Evolutionary conservation across 2,329 filamentous ascomycete species (phyloP), one percentile per base, ranked within the genome.

Genomic region (Thielaviopsis cerberus): DNA sequence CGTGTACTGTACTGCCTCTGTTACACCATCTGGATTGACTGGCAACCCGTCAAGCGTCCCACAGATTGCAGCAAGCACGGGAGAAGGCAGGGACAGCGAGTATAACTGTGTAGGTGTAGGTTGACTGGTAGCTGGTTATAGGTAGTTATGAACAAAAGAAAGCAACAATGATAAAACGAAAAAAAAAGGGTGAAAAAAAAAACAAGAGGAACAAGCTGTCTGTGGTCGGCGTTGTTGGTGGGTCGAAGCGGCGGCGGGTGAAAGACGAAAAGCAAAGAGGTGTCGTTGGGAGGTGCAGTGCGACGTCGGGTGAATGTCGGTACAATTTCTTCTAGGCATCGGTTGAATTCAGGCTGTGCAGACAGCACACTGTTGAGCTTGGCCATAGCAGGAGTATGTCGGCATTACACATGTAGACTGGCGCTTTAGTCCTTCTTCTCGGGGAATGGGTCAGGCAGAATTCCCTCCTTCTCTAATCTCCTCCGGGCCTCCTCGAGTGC

Each of bases 401-500:
- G 66, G 66, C 63, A 65, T 69, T 69, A 60, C 67, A 68, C 66
- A 69, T 63, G 62, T 64, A 63, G 60, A 62, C 58, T 51, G 64
- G 8, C 11, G 27, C 13, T 53, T 34, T 64, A 71, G 57, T 72
- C 65, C 70, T 79, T 78, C 74, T 80, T 78, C 70, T 82, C 77
- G 60, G 79, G 72, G 58, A 73, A 71, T 48, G 86, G 85, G 67
- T 96, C 91, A 67, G 87, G 81, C 68, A 97, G 74, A 68, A 97
- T 90, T 61, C 92, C 92, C 76, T 98, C 92, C 61, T 83, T 86
- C 76, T 98, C 92, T 79, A 98, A 82, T 75, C 92, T 81, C 75
- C 92, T 81, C 68, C 92, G 81, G 57, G 92, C 92, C 76, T 98
- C 92, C 74, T 98, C 92, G 51, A 98, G 82, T 62, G 92, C 92